Conservation (phyloP, 768 basidiomycete species). For the Pisolithus marmoratus region DNA sequence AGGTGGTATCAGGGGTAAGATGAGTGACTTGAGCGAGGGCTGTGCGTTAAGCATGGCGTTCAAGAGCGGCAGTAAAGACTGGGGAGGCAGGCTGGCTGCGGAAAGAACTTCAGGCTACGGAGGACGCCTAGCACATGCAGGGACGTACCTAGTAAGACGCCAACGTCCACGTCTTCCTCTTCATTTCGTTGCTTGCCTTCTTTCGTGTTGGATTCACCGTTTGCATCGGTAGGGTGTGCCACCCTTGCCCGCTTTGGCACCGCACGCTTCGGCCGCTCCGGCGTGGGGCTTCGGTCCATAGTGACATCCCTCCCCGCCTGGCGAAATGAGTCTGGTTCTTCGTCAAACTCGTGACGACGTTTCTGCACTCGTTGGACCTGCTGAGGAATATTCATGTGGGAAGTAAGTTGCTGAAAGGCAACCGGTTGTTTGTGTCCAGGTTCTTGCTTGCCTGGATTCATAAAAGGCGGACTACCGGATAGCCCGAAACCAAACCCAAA, state of each 20-base stretch:
- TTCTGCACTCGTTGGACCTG: slow-evolving; percentile 46
- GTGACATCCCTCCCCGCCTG: slow-evolving; percentile 47
- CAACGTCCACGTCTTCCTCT: slow-evolving; percentile 59
- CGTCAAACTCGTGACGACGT: slow-evolving; percentile 63
- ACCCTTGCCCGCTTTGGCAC: slow-evolving; percentile 57
- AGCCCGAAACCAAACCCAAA: slow-evolving; percentile 75
- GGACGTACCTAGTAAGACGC: slow-evolving; percentile 68
- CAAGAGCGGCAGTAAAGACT: slow-evolving; percentile 70
- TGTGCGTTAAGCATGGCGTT: slow-evolving; percentile 61
- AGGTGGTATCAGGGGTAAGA: slow-evolving; percentile 78
- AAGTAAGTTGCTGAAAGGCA: slow-evolving; percentile 51
- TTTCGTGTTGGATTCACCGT: slow-evolving; percentile 41
- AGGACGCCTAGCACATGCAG: neutral
- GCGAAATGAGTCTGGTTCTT: slow-evolving; percentile 45
- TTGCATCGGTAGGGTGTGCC: slow-evolving; percentile 23
- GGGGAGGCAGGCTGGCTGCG: slow-evolving; percentile 71
- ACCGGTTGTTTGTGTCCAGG: slow-evolving; percentile 39
- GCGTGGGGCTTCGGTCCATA: slow-evolving; percentile 84
- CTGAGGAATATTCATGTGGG: slow-evolving; percentile 41
- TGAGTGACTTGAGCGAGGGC: slow-evolving; percentile 63
- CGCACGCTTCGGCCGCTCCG: slow-evolving; percentile 67
- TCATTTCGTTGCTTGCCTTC: slow-evolving; percentile 38
- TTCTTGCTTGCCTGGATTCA: slow-evolving; percentile 42
- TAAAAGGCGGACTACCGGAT: slow-evolving; percentile 37
- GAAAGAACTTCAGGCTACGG: slow-evolving; percentile 10